Percentiles rank a stretch among this genome's conserved stretches.
phyloP scores from a whole-genome alignment of 768 basidiomycete genomes.

The Phylloporus sp. region DNA sequence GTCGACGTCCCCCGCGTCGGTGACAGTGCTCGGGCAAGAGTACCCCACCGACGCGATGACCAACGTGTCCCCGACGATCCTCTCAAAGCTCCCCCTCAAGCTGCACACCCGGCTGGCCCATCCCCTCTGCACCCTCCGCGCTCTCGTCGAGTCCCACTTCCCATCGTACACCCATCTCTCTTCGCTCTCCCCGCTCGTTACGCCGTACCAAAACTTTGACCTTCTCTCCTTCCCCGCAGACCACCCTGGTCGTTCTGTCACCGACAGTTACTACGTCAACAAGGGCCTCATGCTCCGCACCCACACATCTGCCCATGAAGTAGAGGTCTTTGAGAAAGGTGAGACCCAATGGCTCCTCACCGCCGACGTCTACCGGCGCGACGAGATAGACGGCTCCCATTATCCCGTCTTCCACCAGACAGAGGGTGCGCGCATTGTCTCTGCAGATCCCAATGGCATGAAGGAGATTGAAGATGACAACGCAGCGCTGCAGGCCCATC shows the following conservation, averaged over 20 bases:
- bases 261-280: conserved; percentile 97
- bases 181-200: conserved; percentile 84
- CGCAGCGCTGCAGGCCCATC: conserved; percentile 49
- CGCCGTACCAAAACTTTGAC: conserved; percentile 92
- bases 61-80: conserved; percentile 83
- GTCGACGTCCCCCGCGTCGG: conserved; percentile 10
- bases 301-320: conserved; percentile 98
- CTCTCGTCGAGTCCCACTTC: conserved; percentile 83
- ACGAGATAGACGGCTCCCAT: conserved; percentile 96
- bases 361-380: conserved; percentile 95
- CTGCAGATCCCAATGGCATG: conserved; percentile 52
- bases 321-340: conserved; percentile 79
- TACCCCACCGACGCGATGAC: conserved; percentile 77
- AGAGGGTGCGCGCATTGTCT: conserved; percentile 87
- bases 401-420: conserved; percentile 99
- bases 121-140: conserved; percentile 82
- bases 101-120: conserved; percentile 77
- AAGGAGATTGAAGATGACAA: conserved; percentile 72
- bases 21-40: conserved; percentile 58
- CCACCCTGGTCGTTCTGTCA: conserved; percentile 87
- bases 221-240: conserved; percentile 90
- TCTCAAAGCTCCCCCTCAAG: conserved; percentile 71
- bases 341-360: conserved; percentile 85
- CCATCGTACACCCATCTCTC: conserved; percentile 67
- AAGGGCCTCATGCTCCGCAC: conserved; percentile 88